Percentiles rank a stretch among this genome's conserved stretches.
phyloP scores from a whole-genome alignment of 768 basidiomycete species.

The Mycena crocata region DNA sequence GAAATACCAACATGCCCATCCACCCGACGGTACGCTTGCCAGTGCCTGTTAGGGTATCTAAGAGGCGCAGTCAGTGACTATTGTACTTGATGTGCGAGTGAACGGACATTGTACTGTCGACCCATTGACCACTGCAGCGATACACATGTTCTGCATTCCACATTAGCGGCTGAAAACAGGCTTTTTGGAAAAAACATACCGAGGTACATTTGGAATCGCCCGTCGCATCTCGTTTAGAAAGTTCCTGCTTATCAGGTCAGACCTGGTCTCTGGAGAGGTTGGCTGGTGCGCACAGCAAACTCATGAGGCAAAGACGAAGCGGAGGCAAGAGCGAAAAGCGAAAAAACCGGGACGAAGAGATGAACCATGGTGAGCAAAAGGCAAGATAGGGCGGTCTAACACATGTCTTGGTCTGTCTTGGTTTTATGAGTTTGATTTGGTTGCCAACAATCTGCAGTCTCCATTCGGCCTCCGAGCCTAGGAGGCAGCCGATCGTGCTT shows the following conservation, averaged over 20 bases:
- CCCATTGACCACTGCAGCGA: constrained; percentile 58
- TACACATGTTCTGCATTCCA: constrained; percentile 56
- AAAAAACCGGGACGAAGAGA: constrained; percentile 16
- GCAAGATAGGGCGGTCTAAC: not conserved
- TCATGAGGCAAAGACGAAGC: constrained; percentile 12
- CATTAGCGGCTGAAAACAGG: not conserved
- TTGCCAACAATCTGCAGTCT: constrained; percentile 7
- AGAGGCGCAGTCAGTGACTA: not conserved
- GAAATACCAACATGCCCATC: constrained; percentile 67
- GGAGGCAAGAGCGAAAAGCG: constrained; percentile 22
- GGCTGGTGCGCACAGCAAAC: not conserved
- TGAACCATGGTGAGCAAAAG: constrained; percentile 17
- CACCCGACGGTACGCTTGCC: constrained; percentile 57
- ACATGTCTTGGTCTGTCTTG: not conserved
- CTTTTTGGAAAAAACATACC: constrained; percentile 32
- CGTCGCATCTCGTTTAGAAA: constrained; percentile 27
- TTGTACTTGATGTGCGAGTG: not conserved
- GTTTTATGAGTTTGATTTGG: constrained; percentile 8
- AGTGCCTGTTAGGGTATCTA: constrained; percentile 63
- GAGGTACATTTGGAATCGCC: constrained; percentile 24
- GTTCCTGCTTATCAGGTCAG: constrained; percentile 9
- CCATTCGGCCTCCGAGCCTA: constrained; percentile 6
- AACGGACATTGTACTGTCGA: constrained; percentile 56
- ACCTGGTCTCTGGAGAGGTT: not conserved
- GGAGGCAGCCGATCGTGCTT: not conserved